These are phyloP conservation scores for Pseudoscleropodium purum DNA, from an alignment of 225 moss, liverwort and hornwort genomes.

Conservation along the genomic window DNA sequence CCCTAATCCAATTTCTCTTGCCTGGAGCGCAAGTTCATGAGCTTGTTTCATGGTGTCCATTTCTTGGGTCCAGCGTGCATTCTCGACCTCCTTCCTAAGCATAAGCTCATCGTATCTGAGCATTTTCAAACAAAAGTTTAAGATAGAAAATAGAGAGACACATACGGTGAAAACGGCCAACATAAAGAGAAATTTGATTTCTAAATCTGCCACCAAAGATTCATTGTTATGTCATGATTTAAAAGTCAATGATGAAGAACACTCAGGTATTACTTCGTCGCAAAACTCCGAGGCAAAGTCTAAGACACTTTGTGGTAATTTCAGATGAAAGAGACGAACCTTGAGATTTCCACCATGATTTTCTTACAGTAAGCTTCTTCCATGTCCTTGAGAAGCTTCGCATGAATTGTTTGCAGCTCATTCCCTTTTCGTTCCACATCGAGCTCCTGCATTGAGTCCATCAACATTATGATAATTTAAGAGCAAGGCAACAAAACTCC, in stretches of 20 bases:
- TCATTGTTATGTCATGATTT: background rate
- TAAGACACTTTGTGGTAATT: background rate
- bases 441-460: slow-evolving; percentile 32
- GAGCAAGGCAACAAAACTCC: background rate
- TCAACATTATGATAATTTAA: background rate
- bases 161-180: background rate
- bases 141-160: background rate
- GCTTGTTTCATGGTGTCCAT: slow-evolving; percentile 16
- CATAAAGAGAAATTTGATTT: background rate
- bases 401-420: slow-evolving; percentile 44
- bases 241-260: background rate
- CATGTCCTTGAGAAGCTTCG: slow-evolving; percentile 50
- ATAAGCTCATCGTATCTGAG: slow-evolving; percentile 20
- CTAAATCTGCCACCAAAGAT: background rate
- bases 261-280: background rate
- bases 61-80: slow-evolving; percentile 14
- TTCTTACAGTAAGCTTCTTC: slow-evolving; percentile 68
- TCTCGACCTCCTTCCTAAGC: slow-evolving; percentile 6
- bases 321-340: slow-evolving; percentile 14
- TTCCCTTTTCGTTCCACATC: slow-evolving; percentile 52
- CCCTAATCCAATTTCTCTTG: background rate
- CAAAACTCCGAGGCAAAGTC: background rate
- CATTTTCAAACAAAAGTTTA: background rate
- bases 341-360: slow-evolving; percentile 67
- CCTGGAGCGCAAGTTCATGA: slow-evolving; percentile 26